These are phyloP conservation scores for Fusarium oxysporum DNA, from an alignment of 2,329 filamentous ascomycete genomes.

Conservation along the genomic window DNA sequence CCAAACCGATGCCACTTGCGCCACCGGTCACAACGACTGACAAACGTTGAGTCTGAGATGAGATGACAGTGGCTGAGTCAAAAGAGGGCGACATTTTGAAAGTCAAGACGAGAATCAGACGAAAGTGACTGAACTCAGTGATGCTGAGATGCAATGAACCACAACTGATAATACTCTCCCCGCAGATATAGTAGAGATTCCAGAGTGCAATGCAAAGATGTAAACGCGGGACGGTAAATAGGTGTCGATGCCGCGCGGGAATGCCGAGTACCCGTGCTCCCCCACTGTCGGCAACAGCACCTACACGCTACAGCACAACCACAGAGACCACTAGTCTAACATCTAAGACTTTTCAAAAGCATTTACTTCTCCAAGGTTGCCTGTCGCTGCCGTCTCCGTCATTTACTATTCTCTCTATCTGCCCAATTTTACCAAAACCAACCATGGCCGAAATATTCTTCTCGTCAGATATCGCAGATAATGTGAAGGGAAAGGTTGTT, in stretches of 20 bases:
- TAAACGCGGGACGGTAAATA: neutral
- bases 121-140: neutral
- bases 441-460: neutral
- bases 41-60: fast-evolving
- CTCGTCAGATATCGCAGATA: neutral
- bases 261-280: neutral
- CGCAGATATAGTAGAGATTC: no score
- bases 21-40: neutral
- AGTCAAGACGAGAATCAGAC: no score
- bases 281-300: neutral
- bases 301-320: neutral
- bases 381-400: no score
- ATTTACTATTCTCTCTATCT: no score
- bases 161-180: no score
- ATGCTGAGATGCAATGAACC: no score
- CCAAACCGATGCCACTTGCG: neutral
- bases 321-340: fast-evolving
- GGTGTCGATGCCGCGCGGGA: neutral
- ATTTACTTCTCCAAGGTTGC: neutral
- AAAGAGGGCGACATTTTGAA: neutral
- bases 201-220: neutral
- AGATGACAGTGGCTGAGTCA: no score
- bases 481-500: neutral
- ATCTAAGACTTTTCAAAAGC: fast-evolving
- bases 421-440: neutral